Evolutionary conservation across 345 rosid genomes (phyloP).

Genomic region (Zanthoxylum bungeanum): DNA sequence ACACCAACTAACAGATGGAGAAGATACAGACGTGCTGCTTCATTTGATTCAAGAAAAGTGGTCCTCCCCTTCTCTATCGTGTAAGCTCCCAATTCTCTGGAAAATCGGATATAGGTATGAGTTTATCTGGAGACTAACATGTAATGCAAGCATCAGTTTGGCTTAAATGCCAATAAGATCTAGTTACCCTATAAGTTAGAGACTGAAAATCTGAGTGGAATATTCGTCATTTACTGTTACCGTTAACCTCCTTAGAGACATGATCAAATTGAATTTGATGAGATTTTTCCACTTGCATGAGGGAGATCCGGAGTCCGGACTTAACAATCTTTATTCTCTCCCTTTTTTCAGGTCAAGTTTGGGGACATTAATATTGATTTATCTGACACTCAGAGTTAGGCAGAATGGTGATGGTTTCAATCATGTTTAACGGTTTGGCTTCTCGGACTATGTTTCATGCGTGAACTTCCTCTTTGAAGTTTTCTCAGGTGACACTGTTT

Average conservation of each 20-base stretch:
- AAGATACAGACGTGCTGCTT: conserved; percentile 78
- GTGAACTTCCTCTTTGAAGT: too few relatives aligned
- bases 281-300: neutral
- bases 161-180: neutral
- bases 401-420: conserved; percentile 46
- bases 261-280: neutral
- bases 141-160: neutral
- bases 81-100: conserved; percentile 46
- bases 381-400: conserved; percentile 75
- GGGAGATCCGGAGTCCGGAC: neutral
- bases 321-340: neutral
- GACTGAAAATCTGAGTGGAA: neutral
- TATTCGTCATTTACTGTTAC: neutral
- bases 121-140: neutral
- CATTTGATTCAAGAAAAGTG: conserved; percentile 80
- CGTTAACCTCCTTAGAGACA: neutral
- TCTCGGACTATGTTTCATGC: too few relatives aligned
- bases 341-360: conserved; percentile 69
- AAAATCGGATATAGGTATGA: neutral
- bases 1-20: conserved; percentile 78
- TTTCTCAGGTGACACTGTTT: too few relatives aligned
- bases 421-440: conserved; percentile 49
- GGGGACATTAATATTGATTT: conserved; percentile 83
- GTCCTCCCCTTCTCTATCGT: conserved; percentile 82
- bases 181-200: neutral